These are phyloP conservation scores for Trametes sp. DNA, from an alignment of 1,284 basidiomycete species.

Conservation along the genomic window DNA sequence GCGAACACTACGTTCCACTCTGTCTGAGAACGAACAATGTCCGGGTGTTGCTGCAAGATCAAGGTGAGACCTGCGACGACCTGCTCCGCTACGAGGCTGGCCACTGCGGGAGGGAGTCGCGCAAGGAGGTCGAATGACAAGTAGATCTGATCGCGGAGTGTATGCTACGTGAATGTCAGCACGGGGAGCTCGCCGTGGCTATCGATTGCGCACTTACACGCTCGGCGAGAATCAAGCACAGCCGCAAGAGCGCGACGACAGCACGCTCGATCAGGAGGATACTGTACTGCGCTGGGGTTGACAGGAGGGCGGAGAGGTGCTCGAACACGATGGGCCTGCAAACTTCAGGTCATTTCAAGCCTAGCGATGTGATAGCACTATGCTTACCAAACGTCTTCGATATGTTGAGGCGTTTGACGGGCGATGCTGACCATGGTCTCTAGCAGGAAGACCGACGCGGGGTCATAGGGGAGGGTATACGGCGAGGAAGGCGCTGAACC, in stretches of 20 bases:
- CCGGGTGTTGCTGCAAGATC: constrained; percentile 78
- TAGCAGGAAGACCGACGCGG: constrained; percentile 91
- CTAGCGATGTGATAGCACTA: background rate
- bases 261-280: constrained; percentile 95
- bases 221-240: constrained; percentile 82
- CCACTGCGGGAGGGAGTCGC: constrained; percentile 77
- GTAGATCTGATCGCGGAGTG: constrained; percentile 89
- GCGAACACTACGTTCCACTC: constrained; percentile 97
- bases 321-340: constrained; percentile 91
- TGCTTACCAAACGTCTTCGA: constrained; percentile 87
- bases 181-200: background rate
- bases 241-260: constrained; percentile 85
- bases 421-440: constrained; percentile 94
- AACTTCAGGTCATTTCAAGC: background rate
- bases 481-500: constrained; percentile 48
- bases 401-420: constrained; percentile 75
- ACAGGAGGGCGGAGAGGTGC: constrained; percentile 85
- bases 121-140: constrained; percentile 91
- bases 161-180: constrained; percentile 25
- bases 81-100: constrained; percentile 91
- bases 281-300: constrained; percentile 83
- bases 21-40: constrained; percentile 87
- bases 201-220: constrained; percentile 56
- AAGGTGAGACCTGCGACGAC: constrained; percentile 85
- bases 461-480: constrained; percentile 86